Conservation (phyloP, 2,329 filamentous ascomycete species). For the Venturia effusa region DNA sequence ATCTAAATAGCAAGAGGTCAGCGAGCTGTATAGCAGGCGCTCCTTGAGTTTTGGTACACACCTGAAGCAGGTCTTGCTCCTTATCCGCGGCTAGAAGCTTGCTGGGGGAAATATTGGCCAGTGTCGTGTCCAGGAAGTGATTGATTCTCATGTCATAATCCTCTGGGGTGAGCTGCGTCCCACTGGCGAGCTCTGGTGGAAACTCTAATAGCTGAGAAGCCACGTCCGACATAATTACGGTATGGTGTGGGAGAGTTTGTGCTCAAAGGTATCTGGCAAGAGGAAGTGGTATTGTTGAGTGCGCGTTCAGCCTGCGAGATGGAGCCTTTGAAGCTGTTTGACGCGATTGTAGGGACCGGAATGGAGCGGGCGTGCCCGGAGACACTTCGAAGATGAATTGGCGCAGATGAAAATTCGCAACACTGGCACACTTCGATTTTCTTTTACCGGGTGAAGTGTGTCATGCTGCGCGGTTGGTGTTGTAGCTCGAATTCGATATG, state of each 20-base stretch:
- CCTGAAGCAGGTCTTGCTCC: constrained; percentile 8
- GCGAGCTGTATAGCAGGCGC: background rate
- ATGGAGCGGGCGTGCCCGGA: background rate
- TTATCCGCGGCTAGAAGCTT: constrained; percentile 2
- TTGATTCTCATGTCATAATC: constrained; percentile 9
- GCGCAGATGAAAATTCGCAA: background rate
- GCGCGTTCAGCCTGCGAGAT: background rate
- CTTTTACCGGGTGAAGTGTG: background rate
- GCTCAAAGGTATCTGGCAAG: background rate
- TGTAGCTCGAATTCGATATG: background rate
- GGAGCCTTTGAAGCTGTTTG: constrained; percentile 2
- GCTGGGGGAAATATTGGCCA: background rate
- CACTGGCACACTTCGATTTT: background rate
- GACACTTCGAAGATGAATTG: background rate
- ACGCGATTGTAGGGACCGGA: background rate
- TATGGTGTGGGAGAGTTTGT: background rate
- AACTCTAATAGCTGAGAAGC: constrained; percentile 11
- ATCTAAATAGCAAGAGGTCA: constrained; percentile 19
- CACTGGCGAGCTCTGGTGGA: background rate
- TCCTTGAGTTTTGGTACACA: background rate
- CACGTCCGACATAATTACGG: constrained; percentile 5
- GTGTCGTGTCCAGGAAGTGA: background rate
- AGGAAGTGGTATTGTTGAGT: background rate
- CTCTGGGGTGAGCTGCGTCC: background rate
- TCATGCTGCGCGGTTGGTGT: background rate